Base-by-base conservation (phyloP, 129 eudicot species). In the Ambrosia artemisiifolia region DNA sequence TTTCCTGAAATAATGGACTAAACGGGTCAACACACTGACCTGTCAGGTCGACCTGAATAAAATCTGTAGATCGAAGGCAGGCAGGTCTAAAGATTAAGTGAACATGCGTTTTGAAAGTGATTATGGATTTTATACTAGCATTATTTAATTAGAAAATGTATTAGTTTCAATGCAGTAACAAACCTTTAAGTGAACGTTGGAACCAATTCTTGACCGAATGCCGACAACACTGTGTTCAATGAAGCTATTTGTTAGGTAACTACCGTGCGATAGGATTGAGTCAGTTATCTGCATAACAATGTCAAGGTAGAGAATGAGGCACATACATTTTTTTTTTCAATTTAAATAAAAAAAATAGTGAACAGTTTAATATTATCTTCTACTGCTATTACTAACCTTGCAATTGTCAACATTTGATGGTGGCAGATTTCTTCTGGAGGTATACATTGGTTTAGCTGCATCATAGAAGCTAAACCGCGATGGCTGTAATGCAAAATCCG, bases 171-270 rank as follows among this genome's bases (percentile, higher is more conserved):
- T 70, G 59, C 61, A 43, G 70, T 17, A 66, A 63, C 81, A 74
- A 71, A 94, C 99, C 99, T 94, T 86, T 55, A 94, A 78, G 82
- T 88, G 94, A 67, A 82, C 97, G 63, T 86, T 83, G 20, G 93
- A 79, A 77, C 83, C 85, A 50, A 86, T 91, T 42, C 99, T 87
- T 81, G 99, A 95, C 44, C 97, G 84, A 63, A 95, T 86, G 13
- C 99, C 99, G 38, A 95, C 95, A 65, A 95, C 97, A 47, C 97
- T 88, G 63, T 95, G 99, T 68, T 95, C 96, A 53, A 91, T 70
- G 47, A 86, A 80, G 82, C 95, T 88, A 72, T 86, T 65, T 46
- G 85, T 86, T 77, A 95, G 43, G 82, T 84, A 95, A 78, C 95
- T 84, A 54, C 99, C 97, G 18, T 95, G 99, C 28, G 97, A 95